These are phyloP conservation scores for Gastrolobium villosum DNA, from an alignment of 306 rosid genomes.

Conservation along the genomic window DNA sequence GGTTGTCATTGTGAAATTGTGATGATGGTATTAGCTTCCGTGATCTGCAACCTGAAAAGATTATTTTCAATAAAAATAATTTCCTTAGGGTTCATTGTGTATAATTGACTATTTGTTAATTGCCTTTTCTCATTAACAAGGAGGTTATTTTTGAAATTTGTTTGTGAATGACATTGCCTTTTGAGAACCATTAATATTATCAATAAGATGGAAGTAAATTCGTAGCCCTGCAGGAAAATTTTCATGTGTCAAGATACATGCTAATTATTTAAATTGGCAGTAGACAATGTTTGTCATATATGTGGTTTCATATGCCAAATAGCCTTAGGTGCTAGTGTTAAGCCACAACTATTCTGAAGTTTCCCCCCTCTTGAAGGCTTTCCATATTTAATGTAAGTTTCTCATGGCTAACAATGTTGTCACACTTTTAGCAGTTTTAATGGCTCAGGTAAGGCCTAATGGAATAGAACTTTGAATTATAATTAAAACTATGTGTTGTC, in stretches of 20 bases:
- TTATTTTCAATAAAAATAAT: neutral
- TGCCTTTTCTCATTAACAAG: conserved; percentile 16
- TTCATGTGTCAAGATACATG: neutral
- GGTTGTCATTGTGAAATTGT: neutral
- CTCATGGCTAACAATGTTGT: neutral
- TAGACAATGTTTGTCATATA: neutral
- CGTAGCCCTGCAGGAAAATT: neutral
- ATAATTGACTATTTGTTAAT: neutral
- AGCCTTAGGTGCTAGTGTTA: neutral
- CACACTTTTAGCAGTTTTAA: conserved; percentile 1
- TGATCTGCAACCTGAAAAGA: neutral
- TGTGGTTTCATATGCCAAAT: neutral
- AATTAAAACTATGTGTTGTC: neutral
- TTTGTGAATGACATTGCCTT: neutral
- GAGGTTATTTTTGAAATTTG: neutral
- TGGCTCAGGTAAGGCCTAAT: conserved; percentile 16
- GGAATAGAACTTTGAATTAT: conserved; percentile 12
- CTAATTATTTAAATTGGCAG: neutral
- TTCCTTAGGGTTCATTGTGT: neutral
- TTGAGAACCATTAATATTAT: neutral
- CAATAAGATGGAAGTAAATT: neutral
- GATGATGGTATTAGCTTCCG: conserved; percentile 17
- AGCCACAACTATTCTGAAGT: neutral
- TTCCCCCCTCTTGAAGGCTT: neutral
- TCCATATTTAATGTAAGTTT: conserved; percentile 3